Evolutionary conservation across 768 basidiomycete genomes (phyloP), one percentile per base, ranked within the genome.

Genomic region (Auricularia heimuer): DNA sequence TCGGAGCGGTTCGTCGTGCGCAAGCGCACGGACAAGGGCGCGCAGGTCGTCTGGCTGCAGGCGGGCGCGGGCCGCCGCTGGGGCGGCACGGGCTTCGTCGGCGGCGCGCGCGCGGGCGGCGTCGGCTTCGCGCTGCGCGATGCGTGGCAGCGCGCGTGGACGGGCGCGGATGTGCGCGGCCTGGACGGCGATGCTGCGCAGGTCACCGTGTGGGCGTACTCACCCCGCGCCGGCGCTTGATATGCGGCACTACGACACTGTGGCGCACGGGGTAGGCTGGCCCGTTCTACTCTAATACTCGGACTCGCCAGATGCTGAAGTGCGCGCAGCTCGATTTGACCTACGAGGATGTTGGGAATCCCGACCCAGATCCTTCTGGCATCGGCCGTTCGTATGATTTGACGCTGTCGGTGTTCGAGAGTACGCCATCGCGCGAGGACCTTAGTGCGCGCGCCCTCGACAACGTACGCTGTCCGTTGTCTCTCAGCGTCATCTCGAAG

Each of bases 201-300:
- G 24, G 56, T 60, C 29, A 29, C 56, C 1, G 29, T 60, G 24
- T 60, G 56, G 56, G 56, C 56, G 56, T 60, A 60, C 18, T 60
- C 56, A 10, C 56, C 56, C 18, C 56, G 56, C 56, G 4, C 56
- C 56, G 34, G 56, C 56, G 4, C 24, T 60, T 6, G 56, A 60
- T 35, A 60, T 60, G 56, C 56, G 56, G 24, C 56, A 60, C 56
- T 60, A 60, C 18, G 56, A 60, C 24, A 60, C 56, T 33, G 56
- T 60, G 24, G 56, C 56, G 11, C 56, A 60, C 24, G 56, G 56
- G 29, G 47, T 51, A 51, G 11, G 47, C 29, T 29, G 29, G 29
- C 29, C 3, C 29, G 29, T 29, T 29, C 29, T 29, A 29, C 29
- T 29, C 29, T 29, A 29, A 29, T 29, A 29, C 47, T 51, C 47